Conservation (phyloP, 2,329 filamentous ascomycete genomes). For the Phialophora tarda region DNA sequence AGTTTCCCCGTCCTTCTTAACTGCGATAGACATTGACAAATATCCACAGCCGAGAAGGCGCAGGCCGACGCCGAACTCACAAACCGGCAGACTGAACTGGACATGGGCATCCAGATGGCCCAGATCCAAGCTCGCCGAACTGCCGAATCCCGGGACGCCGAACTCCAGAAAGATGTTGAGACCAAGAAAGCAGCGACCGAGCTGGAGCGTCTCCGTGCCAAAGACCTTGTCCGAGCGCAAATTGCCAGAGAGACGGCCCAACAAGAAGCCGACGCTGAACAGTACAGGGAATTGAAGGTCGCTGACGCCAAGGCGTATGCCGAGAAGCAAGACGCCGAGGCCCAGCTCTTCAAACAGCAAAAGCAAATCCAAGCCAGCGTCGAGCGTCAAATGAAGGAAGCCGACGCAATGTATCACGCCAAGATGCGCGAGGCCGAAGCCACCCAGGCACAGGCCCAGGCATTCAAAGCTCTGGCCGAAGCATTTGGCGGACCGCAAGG, state of each 20-base stretch:
- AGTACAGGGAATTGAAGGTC: conserved; percentile 57
- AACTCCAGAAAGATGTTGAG: conserved; percentile 79
- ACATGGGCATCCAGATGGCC: conserved; percentile 75
- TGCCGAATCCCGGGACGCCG: conserved; percentile 77
- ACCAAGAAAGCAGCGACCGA: conserved; percentile 78
- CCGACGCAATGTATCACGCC: conserved; percentile 64
- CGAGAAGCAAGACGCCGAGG: conserved; percentile 49
- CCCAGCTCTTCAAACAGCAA: conserved; percentile 43
- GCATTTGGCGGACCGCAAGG: conserved; percentile 80
- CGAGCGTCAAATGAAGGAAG: conserved; percentile 54
- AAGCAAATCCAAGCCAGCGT: conserved; percentile 36
- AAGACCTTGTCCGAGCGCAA: conserved; percentile 76
- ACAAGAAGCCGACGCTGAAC: conserved; percentile 55
- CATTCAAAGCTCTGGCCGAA: conserved; percentile 72
- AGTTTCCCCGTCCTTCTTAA: background rate
- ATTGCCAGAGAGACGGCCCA: conserved; percentile 54
- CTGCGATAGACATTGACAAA: background rate
- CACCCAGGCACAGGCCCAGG: conserved; percentile 75
- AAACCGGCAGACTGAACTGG: conserved; percentile 73
- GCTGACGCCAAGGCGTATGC: conserved; percentile 58
- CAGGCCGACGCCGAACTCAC: conserved; percentile 76
- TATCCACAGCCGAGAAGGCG: conserved; percentile 69
- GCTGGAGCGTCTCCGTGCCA: conserved; percentile 77
- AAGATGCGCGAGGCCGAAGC: conserved; percentile 78
- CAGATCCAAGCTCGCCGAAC: conserved; percentile 74